A percentile compares a stretch with the other conserved stretches of the same genome.
These are phyloP conservation scores for Solanum appendiculatum DNA, from an alignment of 257 asterid genomes.

Conservation along the genomic window DNA sequence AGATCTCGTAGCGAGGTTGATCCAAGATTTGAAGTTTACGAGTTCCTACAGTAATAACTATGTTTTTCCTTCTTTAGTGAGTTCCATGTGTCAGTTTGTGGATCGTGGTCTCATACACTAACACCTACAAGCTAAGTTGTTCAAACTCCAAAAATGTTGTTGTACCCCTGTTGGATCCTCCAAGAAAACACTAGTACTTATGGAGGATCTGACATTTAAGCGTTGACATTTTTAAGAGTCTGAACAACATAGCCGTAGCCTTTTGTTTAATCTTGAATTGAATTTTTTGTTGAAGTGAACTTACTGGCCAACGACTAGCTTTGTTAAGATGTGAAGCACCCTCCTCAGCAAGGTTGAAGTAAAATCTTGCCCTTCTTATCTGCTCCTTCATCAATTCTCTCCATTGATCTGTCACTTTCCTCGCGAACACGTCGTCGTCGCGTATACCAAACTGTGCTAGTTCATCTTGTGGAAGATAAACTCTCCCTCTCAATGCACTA, in stretches of 20 bases:
- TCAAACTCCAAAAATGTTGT: not conserved
- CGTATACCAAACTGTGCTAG: slow-evolving; percentile 46
- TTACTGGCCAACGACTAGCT: slow-evolving; percentile 92
- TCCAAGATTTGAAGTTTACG: not conserved
- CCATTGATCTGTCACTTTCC: slow-evolving; percentile 55
- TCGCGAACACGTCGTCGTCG: slow-evolving; percentile 53
- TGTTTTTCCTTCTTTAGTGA: not conserved
- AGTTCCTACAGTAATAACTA: not conserved
- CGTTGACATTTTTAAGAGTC: not conserved
- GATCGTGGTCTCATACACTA: not conserved
- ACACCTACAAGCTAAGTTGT: not conserved
- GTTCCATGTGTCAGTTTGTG: not conserved
- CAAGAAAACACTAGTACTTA: not conserved
- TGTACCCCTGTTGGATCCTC: not conserved
- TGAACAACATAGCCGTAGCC: not conserved
- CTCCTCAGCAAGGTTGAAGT: slow-evolving; percentile 58
- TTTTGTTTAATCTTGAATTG: not conserved
- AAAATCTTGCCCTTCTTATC: slow-evolving; percentile 64
- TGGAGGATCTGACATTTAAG: not conserved
- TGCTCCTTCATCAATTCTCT: slow-evolving; percentile 76
- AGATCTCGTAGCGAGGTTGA: not conserved
- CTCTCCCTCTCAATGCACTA: slow-evolving; percentile 73
- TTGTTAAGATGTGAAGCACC: slow-evolving; percentile 74
- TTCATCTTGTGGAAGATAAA: slow-evolving; percentile 85
- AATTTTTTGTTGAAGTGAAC: not conserved